These are phyloP conservation scores for Gynostemma pentaphyllum DNA, from an alignment of 306 rosid species.

Conservation along the genomic window DNA sequence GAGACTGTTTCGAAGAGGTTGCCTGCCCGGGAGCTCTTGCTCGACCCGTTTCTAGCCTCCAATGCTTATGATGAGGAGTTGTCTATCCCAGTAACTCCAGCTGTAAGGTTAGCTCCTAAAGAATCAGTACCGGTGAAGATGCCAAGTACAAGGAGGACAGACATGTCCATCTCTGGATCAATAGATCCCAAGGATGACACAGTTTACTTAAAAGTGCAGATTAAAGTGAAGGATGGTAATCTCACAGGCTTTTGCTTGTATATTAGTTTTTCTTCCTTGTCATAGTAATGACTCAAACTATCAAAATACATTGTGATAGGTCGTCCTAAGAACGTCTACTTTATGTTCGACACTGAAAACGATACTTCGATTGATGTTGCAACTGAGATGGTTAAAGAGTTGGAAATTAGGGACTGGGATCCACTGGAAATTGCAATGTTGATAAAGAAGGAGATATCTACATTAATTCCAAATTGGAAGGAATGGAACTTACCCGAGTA, in stretches of 20 bases:
- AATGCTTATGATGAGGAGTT: constrained; percentile 15
- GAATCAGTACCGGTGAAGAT: constrained; percentile 15
- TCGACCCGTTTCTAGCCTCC: constrained; percentile 59
- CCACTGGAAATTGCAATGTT: constrained; percentile 61
- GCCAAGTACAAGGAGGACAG: constrained; percentile 28
- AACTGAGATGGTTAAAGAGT: constrained; percentile 74
- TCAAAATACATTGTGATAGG: constrained; percentile 20
- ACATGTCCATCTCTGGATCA: constrained; percentile 68
- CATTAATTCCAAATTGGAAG: constrained; percentile 49
- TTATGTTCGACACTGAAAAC: constrained; percentile 54
- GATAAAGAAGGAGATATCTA: constrained; percentile 62
- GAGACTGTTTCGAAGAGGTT: constrained; percentile 50
- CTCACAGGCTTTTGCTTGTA: not conserved
- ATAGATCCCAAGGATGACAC: constrained; percentile 49
- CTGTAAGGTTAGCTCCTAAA: constrained; percentile 9
- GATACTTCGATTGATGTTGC: constrained; percentile 78
- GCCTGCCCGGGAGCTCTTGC: constrained; percentile 57
- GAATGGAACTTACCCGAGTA: constrained; percentile 16
- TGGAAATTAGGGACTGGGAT: constrained; percentile 63
- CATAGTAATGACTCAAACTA: not conserved
- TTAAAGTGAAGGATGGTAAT: constrained; percentile 39
- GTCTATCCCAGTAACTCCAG: not conserved
- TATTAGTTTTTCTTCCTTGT: not conserved
- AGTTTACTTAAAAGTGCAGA: constrained; percentile 53
- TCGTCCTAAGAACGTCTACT: constrained; percentile 44